Evolutionary conservation across 2,329 filamentous ascomycete genomes (phyloP).

Genomic region (Paecilomyces formosus): DNA sequence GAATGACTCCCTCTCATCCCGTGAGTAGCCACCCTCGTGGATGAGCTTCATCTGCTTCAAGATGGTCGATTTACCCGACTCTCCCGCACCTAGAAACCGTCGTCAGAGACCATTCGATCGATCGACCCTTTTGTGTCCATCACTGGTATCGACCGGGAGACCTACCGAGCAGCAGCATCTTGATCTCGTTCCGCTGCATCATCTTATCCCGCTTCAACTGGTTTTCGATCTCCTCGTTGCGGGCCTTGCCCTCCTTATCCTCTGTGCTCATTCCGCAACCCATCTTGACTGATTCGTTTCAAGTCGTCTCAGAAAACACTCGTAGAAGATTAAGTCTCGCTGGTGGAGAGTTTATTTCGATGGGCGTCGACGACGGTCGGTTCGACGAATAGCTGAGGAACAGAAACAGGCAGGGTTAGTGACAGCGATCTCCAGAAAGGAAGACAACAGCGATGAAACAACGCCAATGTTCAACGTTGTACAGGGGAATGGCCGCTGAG

Average conservation of each 20-base stretch:
- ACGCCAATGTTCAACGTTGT: not conserved
- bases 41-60: conserved; percentile 99
- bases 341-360: not conserved
- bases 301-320: not conserved
- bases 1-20: conserved; percentile 69
- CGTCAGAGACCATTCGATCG: not conserved
- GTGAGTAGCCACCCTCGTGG: conserved; percentile 96
- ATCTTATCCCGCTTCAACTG: conserved; percentile 93
- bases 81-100: conserved; percentile 69
- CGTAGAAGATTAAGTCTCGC: not conserved
- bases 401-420: not conserved
- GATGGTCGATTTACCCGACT: conserved; percentile 93
- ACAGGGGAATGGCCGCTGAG: not conserved
- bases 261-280: conserved; percentile 99
- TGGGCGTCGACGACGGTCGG: not conserved
- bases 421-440: not conserved
- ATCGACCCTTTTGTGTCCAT: not conserved
- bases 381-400: not conserved
- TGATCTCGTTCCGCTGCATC: conserved; percentile 99
- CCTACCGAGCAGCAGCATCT: conserved; percentile 97
- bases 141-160: conserved; percentile 12
- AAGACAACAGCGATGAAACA: not conserved
- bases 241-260: conserved; percentile 98
- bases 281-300: conserved; percentile 60
- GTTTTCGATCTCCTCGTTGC: conserved; percentile 97